phyloP scores from a whole-genome alignment of 345 rosid genomes.

The Lepidium didymum region DNA sequence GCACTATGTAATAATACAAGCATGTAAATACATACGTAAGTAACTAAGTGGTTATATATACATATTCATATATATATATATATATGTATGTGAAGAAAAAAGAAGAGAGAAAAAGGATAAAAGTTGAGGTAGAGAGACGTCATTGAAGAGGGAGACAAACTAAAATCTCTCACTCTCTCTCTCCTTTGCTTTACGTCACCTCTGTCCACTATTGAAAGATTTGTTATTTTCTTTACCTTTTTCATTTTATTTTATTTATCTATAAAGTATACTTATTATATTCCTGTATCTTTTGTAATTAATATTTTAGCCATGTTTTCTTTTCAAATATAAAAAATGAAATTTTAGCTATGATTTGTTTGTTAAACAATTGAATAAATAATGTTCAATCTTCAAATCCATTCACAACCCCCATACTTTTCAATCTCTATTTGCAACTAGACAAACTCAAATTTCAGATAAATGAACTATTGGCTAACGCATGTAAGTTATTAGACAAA shows the following conservation, averaged over 20 bases:
- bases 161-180: conserved; percentile 28
- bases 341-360: too few relatives aligned
- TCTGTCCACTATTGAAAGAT: conserved; percentile 27
- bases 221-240: conserved; percentile 25
- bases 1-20: neutral
- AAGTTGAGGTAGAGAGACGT: conserved; percentile 33
- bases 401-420: too few relatives aligned
- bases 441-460: too few relatives aligned
- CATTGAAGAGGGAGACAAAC: conserved; percentile 31
- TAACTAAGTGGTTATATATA: too few relatives aligned
- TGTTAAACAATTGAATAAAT: too few relatives aligned
- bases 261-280: neutral
- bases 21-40: neutral
- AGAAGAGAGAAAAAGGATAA: conserved; percentile 24
- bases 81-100: too few relatives aligned
- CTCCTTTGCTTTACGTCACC: conserved; percentile 33
- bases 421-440: too few relatives aligned
- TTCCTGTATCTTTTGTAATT: neutral
- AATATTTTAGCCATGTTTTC: neutral
- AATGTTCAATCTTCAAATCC: too few relatives aligned
- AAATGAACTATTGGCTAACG: too few relatives aligned
- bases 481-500: too few relatives aligned
- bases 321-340: too few relatives aligned
- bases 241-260: neutral
- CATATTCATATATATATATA: too few relatives aligned